Evolutionary conservation across 495 filamentous ascomycete genomes (phyloP).

Genomic region (Aspergillus carlsbadensis): DNA sequence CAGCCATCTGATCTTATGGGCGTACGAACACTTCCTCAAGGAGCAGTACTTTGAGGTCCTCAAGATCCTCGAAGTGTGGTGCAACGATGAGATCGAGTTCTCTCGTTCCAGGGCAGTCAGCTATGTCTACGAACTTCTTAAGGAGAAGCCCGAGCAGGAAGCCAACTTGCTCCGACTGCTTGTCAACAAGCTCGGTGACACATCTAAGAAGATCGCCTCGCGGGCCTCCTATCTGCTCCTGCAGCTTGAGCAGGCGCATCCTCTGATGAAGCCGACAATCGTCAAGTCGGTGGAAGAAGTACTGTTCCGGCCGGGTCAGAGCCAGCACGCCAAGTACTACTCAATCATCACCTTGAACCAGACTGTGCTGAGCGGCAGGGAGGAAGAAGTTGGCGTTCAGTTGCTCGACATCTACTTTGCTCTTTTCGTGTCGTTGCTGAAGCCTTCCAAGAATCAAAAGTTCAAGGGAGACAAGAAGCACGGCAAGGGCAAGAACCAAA

Average conservation of each 20-base stretch:
- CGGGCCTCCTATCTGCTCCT: slow-evolving; percentile 86
- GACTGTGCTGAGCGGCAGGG: slow-evolving; percentile 81
- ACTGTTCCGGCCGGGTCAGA: slow-evolving; percentile 83
- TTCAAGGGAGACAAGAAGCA: slow-evolving; percentile 25
- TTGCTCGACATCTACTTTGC: slow-evolving; percentile 88
- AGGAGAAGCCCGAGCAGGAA: slow-evolving; percentile 96
- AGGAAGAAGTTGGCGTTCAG: slow-evolving; percentile 77
- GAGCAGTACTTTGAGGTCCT: slow-evolving; percentile 86
- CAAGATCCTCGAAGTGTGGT: slow-evolving; percentile 86
- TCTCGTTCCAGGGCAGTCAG: slow-evolving; percentile 81
- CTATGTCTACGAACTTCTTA: slow-evolving; percentile 84
- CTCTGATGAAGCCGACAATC: slow-evolving; percentile 87
- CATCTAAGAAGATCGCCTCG: slow-evolving; percentile 90
- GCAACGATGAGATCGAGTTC: slow-evolving; percentile 89
- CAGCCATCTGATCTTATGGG: slow-evolving; percentile 81
- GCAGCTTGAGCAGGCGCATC: slow-evolving; percentile 85
- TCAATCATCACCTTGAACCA: slow-evolving; percentile 96
- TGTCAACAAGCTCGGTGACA: slow-evolving; percentile 95
- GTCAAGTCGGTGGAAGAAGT: slow-evolving; percentile 85
- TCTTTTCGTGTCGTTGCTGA: slow-evolving; percentile 74
- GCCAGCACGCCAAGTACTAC: slow-evolving; percentile 86
- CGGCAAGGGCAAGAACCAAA: slow-evolving; percentile 26
- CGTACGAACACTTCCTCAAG: slow-evolving; percentile 94
- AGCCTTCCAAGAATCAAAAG: slow-evolving; percentile 47
- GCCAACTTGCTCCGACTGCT: slow-evolving; percentile 86